Evolutionary conservation across 768 basidiomycete species (phyloP).

Genomic region (Rhodotorula babjevae): DNA sequence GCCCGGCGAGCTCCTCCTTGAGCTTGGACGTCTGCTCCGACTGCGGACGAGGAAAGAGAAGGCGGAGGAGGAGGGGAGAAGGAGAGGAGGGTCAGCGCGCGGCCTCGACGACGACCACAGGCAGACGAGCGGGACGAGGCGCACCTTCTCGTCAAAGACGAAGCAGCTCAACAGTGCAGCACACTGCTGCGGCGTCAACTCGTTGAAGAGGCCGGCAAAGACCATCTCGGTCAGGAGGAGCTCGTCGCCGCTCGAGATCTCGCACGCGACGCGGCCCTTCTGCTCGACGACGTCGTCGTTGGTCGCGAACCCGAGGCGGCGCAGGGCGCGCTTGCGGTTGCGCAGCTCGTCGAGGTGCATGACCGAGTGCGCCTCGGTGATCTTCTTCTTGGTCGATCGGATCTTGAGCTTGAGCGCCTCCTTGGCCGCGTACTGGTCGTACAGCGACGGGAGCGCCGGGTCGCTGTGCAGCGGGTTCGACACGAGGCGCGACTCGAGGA

Average conservation of each 20-base stretch:
- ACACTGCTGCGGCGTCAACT: conserved; percentile 81
- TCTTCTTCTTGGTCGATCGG: conserved; percentile 73
- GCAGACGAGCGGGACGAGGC: conserved; percentile 22
- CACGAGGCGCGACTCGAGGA: conserved; percentile 80
- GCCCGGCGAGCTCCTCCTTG: conserved; percentile 88
- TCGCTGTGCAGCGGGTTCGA: conserved; percentile 73
- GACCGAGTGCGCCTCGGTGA: conserved; percentile 83
- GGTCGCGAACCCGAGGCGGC: conserved; percentile 84
- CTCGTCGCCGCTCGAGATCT: conserved; percentile 96
- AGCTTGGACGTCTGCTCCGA: conserved; percentile 79
- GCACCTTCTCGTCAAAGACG: conserved; percentile 92
- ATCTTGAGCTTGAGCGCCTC: conserved; percentile 65
- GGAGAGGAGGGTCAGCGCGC: too few relatives aligned
- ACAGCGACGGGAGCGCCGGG: conserved; percentile 70
- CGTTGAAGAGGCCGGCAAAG: conserved; percentile 93
- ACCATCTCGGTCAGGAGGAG: conserved; percentile 91
- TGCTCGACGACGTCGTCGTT: conserved; percentile 89
- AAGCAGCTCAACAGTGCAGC: conserved; percentile 95
- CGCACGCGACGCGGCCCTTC: conserved; percentile 97
- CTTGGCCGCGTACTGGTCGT: conserved; percentile 73
- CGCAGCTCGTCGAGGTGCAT: conserved; percentile 95
- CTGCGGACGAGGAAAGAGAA: conserved; percentile 48
- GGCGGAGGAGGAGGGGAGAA: too few relatives aligned
- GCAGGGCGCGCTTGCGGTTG: conserved; percentile 84
- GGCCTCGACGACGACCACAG: too few relatives aligned